Evolutionary conservation across 768 basidiomycete genomes (phyloP), one percentile per base, ranked within the genome.

Genomic region (Russula abietina): DNA sequence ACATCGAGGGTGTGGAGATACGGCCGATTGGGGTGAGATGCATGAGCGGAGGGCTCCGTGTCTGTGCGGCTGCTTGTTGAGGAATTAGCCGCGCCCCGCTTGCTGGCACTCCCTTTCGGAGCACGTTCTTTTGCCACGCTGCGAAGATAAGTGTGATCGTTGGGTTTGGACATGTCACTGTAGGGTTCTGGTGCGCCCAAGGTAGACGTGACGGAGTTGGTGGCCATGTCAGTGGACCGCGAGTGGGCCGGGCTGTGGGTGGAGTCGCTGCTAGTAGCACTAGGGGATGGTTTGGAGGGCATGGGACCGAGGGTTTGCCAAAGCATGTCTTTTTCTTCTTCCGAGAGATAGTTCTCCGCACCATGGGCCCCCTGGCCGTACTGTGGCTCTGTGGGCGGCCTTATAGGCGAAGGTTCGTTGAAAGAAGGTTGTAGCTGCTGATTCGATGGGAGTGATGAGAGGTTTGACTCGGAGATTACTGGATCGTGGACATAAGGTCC

Each of bases 261-360:
- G 4, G 67, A 62, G 38, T 68, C 59, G 69, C 64, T 55, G 71
- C 72, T 64, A 64, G 69, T 41, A 56, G 69, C 38, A 50, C 67
- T 52, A 26, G 57, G 28, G 45, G 66, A 65, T 59, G 71, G 72
- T 68, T 73, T 76, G n/a, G 75, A 71, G 63, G 77, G 80, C n/a
- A 82, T 72, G 61, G 76, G 73, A 57, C 83, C 83, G 60, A 93
- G 77, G 16, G 85, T 86, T 75, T 88, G 85, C 63, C 93, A 74
- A 64, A 93, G 79, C 85, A 93, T 90, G 60, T 87, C 87, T 75
- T 91, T 88, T 71, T 93, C 91, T 69, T 86, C 88, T 74, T 91
- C 88, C 57, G 87, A 81, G 55, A 93, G 83, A 59, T 84, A 84
- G 68, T 86, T 81, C 62, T 79, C 77, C 17, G 79, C 81, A 8